phyloP scores from a whole-genome alignment of 1,284 basidiomycete genomes.

The Cystobasidium pallidum region DNA sequence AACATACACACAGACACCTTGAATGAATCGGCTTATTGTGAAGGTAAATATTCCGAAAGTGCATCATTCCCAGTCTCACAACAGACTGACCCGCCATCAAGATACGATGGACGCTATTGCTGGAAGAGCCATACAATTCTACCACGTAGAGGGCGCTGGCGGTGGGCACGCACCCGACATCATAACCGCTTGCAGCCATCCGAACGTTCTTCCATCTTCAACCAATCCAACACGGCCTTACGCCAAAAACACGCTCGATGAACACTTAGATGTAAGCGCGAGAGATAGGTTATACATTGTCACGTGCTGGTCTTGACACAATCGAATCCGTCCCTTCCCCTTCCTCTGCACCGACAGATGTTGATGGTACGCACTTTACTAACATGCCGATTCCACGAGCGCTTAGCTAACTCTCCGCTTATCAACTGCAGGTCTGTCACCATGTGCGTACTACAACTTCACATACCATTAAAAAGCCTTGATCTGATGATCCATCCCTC shows the following conservation, averaged over 20 bases:
- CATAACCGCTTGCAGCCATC: conserved; percentile 86
- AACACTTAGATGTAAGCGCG: conserved; percentile 84
- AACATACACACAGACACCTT: conserved; percentile 98
- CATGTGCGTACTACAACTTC: conserved; percentile 63
- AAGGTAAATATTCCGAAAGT: conserved; percentile 65
- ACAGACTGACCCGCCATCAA: conserved; percentile 54
- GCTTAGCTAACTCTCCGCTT: background rate
- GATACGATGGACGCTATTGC: conserved; percentile 89
- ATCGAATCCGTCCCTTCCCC: too few relatives aligned
- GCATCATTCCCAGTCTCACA: too few relatives aligned
- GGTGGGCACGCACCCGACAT: conserved; percentile 98
- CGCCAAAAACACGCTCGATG: conserved; percentile 88
- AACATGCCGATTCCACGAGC: background rate
- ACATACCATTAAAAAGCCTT: background rate
- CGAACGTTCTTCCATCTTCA: conserved; percentile 93
- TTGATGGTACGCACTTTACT: conserved; percentile 70
- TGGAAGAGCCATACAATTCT: conserved; percentile 93
- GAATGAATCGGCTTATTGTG: conserved; percentile 91
- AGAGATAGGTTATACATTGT: background rate
- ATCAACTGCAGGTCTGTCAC: conserved; percentile 64
- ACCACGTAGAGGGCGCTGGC: conserved; percentile 87
- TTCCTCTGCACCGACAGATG: too few relatives aligned
- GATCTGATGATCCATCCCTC: background rate
- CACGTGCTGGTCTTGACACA: too few relatives aligned
- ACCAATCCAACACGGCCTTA: conserved; percentile 97